Evolutionary conservation across 345 rosid species (phyloP), one percentile per base, ranked within the genome.

Genomic region (Ricinus communis): DNA sequence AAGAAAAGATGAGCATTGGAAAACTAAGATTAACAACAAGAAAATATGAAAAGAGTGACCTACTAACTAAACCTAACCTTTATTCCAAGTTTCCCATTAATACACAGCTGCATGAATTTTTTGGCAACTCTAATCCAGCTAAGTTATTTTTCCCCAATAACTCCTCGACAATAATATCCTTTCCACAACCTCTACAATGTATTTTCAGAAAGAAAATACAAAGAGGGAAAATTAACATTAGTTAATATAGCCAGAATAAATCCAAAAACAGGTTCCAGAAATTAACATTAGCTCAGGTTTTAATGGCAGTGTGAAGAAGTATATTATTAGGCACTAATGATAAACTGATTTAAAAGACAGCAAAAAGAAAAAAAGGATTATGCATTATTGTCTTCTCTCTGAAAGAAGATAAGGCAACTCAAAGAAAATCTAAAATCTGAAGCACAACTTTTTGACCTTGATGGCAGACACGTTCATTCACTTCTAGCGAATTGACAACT

Each of bases 281-380:
- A n/a, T n/a, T n/a, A n/a, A n/a, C n/a, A n/a, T n/a, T n/a, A n/a
- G n/a, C n/a, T n/a, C n/a, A n/a, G n/a, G n/a, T n/a, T n/a, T n/a
- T n/a, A n/a, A n/a, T n/a, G 27, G 66, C 2, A n/a, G 66, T 28
- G 21, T 62, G 46, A 60, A 60, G 45, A 33, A 60, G 25, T 18
- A 14, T 60, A 18, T 6, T 2, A 15, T 33, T 6, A 28, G n/a
- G n/a, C n/a, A 43, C 19, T n/a, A 45, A 24, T 59, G 14, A 41
- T 43, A 52, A 65, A 21, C 28, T 45, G 56, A 22, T 14, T 24
- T 18, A 10, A 58, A 62, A 69, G 22, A 45, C 85, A 11, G n/a
- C 3, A 18, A 59, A 19, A 21, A 33, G 12, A 18, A 59, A 19
- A 21, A 33, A 33, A 33, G 16, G 5, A 5, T 43, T 13, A 24